phyloP scores from a whole-genome alignment of 306 rosid genomes.

The Pyrus pyrifolia region DNA sequence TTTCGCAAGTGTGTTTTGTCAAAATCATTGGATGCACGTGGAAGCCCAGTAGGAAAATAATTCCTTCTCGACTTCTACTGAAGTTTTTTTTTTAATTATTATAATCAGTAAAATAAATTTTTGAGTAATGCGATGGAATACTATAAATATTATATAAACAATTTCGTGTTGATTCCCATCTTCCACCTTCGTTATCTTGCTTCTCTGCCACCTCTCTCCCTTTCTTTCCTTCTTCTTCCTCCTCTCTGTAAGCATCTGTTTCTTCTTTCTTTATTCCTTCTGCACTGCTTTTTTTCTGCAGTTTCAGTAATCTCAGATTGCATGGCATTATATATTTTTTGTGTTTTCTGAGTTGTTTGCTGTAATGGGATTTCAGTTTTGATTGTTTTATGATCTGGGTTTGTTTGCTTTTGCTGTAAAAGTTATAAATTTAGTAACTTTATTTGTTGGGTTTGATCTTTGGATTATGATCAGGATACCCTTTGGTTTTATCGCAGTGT shows the following conservation, averaged over 20 bases:
- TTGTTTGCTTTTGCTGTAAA: constrained; percentile 11
- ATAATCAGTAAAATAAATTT: constrained; percentile 18
- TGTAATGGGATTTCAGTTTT: constrained; percentile 25
- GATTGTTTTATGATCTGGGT: constrained; percentile 48
- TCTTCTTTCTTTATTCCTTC: not conserved
- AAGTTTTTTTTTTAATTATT: constrained; percentile 2
- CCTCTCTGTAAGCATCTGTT: constrained; percentile 24
- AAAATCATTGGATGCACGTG: constrained; percentile 56
- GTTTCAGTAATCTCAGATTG: constrained; percentile 28
- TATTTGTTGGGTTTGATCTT: constrained; percentile 27
- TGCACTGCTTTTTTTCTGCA: constrained; percentile 17
- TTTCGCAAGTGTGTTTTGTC: constrained; percentile 30
- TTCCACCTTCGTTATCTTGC: constrained; percentile 41
- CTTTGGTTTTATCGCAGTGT: constrained; percentile 23
- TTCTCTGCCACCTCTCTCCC: constrained; percentile 25
- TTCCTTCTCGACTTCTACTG: constrained; percentile 24
- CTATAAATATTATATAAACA: constrained; percentile 4
- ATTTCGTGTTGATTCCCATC: constrained; percentile 32
- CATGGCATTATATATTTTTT: constrained; percentile 28
- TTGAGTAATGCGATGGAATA: constrained; percentile 1
- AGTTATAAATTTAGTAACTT: constrained; percentile 10
- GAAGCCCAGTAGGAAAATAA: constrained; percentile 33
- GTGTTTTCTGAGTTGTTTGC: constrained; percentile 15
- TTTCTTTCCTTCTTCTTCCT: constrained; percentile 8
- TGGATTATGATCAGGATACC: constrained; percentile 21